Percentiles rank a stretch among this genome's conserved stretches.
Conservation (phyloP, 768 basidiomycete species). For the Obba rivulosa region DNA sequence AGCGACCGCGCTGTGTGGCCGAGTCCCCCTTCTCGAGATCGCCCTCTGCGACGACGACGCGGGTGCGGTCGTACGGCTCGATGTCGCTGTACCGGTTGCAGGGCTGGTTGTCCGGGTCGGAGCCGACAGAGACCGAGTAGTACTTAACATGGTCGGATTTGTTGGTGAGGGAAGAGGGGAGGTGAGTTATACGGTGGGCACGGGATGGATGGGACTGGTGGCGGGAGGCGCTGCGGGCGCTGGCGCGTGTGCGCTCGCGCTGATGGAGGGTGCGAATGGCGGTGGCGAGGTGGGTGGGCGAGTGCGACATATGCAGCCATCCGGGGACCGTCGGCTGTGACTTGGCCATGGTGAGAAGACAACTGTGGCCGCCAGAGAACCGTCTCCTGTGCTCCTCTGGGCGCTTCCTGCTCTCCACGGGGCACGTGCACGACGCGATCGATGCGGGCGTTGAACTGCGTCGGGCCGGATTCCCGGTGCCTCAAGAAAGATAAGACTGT, state of each 20-base stretch:
- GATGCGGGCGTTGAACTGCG: too few relatives aligned
- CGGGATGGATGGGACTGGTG: slow-evolving; percentile 16
- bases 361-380: too few relatives aligned
- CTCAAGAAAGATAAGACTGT: too few relatives aligned
- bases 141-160: slow-evolving; percentile 29
- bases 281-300: slow-evolving; percentile 18
- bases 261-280: slow-evolving; percentile 32
- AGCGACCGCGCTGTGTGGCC: slow-evolving; percentile 33
- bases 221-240: slow-evolving; percentile 23
- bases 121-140: slow-evolving; percentile 55
- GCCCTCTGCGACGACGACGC: slow-evolving; percentile 46
- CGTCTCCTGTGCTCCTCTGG: too few relatives aligned
- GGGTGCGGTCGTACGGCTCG: slow-evolving; percentile 77
- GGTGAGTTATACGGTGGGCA: slow-evolving; percentile 6
- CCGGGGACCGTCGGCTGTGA: slow-evolving; percentile 1
- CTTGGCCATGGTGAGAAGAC: not conserved
- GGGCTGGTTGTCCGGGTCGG: slow-evolving; percentile 34
- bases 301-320: slow-evolving; percentile 25
- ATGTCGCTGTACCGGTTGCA: slow-evolving; percentile 73
- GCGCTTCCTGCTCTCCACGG: too few relatives aligned
- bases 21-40: slow-evolving; percentile 3
- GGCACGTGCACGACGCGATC: too few relatives aligned
- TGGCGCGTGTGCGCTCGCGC: slow-evolving; percentile 33
- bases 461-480: too few relatives aligned
- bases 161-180: slow-evolving; percentile 14